Base-by-base conservation (phyloP, 2,329 filamentous ascomycete genomes). In the Pestalotiopsis sp. region DNA sequence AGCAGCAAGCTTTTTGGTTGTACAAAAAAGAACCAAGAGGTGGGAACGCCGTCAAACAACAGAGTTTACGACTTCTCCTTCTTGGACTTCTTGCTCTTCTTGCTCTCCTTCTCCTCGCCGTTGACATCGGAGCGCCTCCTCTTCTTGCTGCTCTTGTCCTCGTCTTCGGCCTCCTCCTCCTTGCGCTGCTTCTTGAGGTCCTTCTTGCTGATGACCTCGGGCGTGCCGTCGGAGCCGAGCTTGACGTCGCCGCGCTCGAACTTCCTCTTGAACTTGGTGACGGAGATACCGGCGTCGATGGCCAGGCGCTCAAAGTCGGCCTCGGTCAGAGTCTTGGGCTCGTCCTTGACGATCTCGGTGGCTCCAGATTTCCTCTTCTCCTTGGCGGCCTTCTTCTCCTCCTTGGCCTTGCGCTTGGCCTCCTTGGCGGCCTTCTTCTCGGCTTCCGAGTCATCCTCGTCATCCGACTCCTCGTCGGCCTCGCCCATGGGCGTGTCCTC, bases 211-310 rank as follows among this genome's bases (percentile, higher is more conserved):
- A 90, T 80, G 3, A 92, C 84, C 72, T 88, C 84, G 55, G 91
- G 89, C 64, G 85, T 89, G 67, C 91, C 91, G 69, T 92, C 87
- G 13, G 82, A 81, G 73, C 85, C 85, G 71, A 94, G 82, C 76
- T 88, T 84, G 71, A 94, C 91, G 75, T 94, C 91, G 48, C 92
- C 92, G 70, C 90, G 87, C 81, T 92, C 91, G 72, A 89, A 89
- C 85, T 94, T 94, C 78, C 90, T 86, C 84, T 92, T 89, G 82
- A 94, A 94, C 81, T 93, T 91, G 82, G 88, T 89, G 66, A 92
- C 87, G 7, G 90, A 92, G 68, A 94, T 83, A 69, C 91, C 91
- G 9, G 90, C 88, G 72, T 87, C 84, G 68, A 86, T 88, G 55
- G 92, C 92, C 59, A 91, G 78, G 58, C 85, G 83, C 77, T 86